A percentile compares a stretch with the other conserved stretches of the same genome.
Evolutionary conservation across 2,329 filamentous ascomycete species (phyloP).

Genomic region (Fusarium mangiferae): DNA sequence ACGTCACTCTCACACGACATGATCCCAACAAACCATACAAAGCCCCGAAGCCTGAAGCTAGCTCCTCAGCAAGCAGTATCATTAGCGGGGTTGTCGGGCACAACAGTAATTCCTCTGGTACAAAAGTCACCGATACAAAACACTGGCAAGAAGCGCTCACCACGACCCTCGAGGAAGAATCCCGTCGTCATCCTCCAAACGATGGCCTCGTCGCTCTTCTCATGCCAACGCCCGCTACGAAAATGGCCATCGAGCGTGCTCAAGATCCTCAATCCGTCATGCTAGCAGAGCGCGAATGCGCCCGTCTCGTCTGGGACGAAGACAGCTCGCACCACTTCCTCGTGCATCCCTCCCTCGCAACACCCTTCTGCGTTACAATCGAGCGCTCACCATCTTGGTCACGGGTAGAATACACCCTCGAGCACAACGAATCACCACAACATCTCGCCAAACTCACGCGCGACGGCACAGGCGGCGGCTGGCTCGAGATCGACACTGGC

Average conservation of each 20-base stretch:
- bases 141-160: constrained; percentile 67
- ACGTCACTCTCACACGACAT: constrained; percentile 67
- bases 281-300: constrained; percentile 75
- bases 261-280: constrained; percentile 68
- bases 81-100: constrained; percentile 48
- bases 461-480: constrained; percentile 68
- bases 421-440: constrained; percentile 70
- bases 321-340: constrained; percentile 69
- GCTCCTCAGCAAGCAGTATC: constrained; percentile 43
- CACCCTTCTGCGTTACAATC: constrained; percentile 70
- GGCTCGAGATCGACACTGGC: constrained; percentile 69
- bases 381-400: constrained; percentile 69
- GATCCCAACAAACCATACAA: constrained; percentile 69
- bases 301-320: constrained; percentile 76
- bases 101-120: constrained; percentile 39
- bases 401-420: constrained; percentile 71
- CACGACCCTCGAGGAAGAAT: constrained; percentile 67
- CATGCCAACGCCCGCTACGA: constrained; percentile 73
- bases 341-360: constrained; percentile 71
- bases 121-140: constrained; percentile 53
- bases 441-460: constrained; percentile 70
- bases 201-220: constrained; percentile 75
- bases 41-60: constrained; percentile 48
- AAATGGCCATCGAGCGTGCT: constrained; percentile 69
- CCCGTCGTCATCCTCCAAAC: constrained; percentile 63